phyloP scores from a whole-genome alignment of 1,284 basidiomycete genomes.

The Waitea zeae region DNA sequence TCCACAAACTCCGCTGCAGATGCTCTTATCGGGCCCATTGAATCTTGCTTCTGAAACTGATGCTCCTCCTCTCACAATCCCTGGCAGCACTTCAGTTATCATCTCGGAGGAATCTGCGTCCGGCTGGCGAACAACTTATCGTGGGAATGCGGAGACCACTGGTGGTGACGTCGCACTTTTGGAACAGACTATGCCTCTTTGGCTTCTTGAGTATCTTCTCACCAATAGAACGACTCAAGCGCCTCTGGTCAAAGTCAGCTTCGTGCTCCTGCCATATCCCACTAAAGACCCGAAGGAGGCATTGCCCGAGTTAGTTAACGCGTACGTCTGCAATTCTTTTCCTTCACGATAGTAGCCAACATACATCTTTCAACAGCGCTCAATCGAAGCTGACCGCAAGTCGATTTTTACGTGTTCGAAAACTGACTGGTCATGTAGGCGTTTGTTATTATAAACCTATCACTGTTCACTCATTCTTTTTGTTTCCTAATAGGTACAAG shows the following conservation, averaged over 20 bases:
- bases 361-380: slow-evolving; percentile 21
- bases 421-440: slow-evolving; percentile 69
- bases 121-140: slow-evolving; percentile 67
- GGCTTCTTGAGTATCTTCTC: slow-evolving; percentile 82
- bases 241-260: slow-evolving; percentile 62
- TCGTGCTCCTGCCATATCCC: slow-evolving; percentile 71
- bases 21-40: slow-evolving; percentile 50
- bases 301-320: slow-evolving; percentile 62
- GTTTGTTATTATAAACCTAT: neutral
- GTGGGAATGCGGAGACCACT: slow-evolving; percentile 50
- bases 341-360: slow-evolving; percentile 7
- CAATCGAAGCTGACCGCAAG: slow-evolving; percentile 83
- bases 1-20: slow-evolving; percentile 39
- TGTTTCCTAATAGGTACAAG: slow-evolving; percentile 42
- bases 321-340: slow-evolving; percentile 25
- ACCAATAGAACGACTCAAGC: slow-evolving; percentile 38
- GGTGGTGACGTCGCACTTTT: slow-evolving; percentile 48
- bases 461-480: neutral
- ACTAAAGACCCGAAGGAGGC: slow-evolving; percentile 34
- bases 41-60: slow-evolving; percentile 58
- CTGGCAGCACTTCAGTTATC: slow-evolving; percentile 48
- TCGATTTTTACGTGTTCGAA: slow-evolving; percentile 70
- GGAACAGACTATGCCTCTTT: slow-evolving; percentile 70
- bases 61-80: slow-evolving; percentile 50
- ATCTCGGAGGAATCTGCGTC: slow-evolving; percentile 75